A percentile compares a stretch with the other conserved stretches of the same genome.
Conservation (phyloP, 768 basidiomycete genomes). For the Naematelia aurantialba region DNA sequence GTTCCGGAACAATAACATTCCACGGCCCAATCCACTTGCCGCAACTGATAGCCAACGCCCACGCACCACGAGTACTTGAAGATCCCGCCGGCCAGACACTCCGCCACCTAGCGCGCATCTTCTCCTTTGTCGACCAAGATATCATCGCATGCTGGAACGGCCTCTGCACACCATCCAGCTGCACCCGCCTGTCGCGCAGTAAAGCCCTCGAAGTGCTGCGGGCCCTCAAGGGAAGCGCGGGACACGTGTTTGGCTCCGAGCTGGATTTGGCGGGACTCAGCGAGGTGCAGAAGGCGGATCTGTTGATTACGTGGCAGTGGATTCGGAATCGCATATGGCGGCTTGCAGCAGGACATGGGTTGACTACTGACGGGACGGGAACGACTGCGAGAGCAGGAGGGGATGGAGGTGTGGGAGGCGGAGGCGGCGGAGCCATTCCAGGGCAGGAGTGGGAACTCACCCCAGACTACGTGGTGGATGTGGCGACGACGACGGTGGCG, state of each 20-base stretch:
- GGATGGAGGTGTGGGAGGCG: neutral
- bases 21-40: constrained; percentile 10
- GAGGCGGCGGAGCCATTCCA: neutral
- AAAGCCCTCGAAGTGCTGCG: constrained; percentile 11
- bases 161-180: constrained; percentile 16
- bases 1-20: constrained; percentile 23
- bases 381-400: neutral
- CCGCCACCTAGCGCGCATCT: constrained; percentile 29
- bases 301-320: constrained; percentile 43
- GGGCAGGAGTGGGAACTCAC: constrained; percentile 14
- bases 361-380: constrained; percentile 9
- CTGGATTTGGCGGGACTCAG: constrained; percentile 10
- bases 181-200: constrained; percentile 11
- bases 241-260: constrained; percentile 23
- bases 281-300: constrained; percentile 33
- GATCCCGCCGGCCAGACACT: constrained; percentile 19
- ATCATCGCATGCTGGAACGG: constrained; percentile 40
- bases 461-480: constrained; percentile 21
- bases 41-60: neutral
- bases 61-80: constrained; percentile 1
- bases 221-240: constrained; percentile 8
- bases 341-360: constrained; percentile 24
- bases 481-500: constrained; percentile 19
- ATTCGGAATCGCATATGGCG: constrained; percentile 33
- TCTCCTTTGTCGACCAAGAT: constrained; percentile 32